Percentiles rank a stretch among this genome's conserved stretches.
Evolutionary conservation across 1,139 yeast species (phyloP).

Genomic region (Saccharomycopsis hybrid): DNA sequence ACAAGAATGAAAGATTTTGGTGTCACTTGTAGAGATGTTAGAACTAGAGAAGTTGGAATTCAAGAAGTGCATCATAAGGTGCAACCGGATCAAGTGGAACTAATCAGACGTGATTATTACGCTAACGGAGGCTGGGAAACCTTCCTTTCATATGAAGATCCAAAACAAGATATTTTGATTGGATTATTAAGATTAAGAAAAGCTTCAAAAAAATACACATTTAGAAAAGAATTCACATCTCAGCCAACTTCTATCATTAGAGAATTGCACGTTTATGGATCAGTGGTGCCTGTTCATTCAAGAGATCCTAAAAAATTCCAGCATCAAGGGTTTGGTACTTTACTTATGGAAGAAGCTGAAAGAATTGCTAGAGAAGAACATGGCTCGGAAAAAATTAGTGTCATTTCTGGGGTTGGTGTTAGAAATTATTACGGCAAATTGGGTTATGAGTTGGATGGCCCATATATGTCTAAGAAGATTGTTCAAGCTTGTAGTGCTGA

Average conservation of each 20-base stretch:
- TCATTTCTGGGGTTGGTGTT: slow-evolving; percentile 96
- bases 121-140: slow-evolving; percentile 99
- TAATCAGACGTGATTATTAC: slow-evolving; percentile 89
- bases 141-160: slow-evolving; percentile 91
- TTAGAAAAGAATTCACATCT: slow-evolving; percentile 74
- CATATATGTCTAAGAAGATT: slow-evolving; percentile 74
- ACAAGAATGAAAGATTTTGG: slow-evolving; percentile 99
- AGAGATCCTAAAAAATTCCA: slow-evolving; percentile 97
- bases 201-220: slow-evolving; percentile 85
- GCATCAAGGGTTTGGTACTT: slow-evolving; percentile 98
- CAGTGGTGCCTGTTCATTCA: slow-evolving; percentile 95
- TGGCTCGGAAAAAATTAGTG: slow-evolving; percentile 85
- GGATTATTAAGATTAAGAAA: slow-evolving; percentile 84
- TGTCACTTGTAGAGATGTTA: slow-evolving; percentile 91
- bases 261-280: slow-evolving; percentile 95
- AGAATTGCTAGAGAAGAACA: slow-evolving; percentile 94
- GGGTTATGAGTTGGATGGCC: slow-evolving; percentile 92
- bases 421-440: slow-evolving; percentile 89
- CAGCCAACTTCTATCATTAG: slow-evolving; percentile 92
- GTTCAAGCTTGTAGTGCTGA: slow-evolving; percentile 4
- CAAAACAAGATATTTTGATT: slow-evolving; percentile 89
- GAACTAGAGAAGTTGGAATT: slow-evolving; percentile 97
- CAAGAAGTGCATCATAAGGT: slow-evolving; percentile 98
- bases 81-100: slow-evolving; percentile 94
- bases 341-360: slow-evolving; percentile 97